Base-by-base conservation (phyloP, 768 basidiomycete species). In the Tremella fuciformis region DNA sequence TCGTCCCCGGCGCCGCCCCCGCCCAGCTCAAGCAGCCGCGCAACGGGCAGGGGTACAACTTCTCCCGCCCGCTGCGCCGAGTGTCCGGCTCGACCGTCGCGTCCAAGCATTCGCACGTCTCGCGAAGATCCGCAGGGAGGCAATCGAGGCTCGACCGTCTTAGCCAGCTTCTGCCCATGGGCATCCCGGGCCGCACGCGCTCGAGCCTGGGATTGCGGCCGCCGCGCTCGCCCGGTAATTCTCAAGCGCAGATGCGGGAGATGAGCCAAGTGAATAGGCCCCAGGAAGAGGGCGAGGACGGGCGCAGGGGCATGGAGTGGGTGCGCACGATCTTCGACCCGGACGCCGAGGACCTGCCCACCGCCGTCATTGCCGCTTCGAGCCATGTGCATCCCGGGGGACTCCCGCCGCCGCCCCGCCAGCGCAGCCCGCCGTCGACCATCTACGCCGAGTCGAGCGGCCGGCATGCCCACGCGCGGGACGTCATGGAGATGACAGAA, bases 321-420 rank as follows among this genome's bases (percentile, higher is more conserved):
- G 42, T 46, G n/a, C n/a, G 22, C 6, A 46, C 42, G n/a, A 46
- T 46, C n/a, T 46, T 46, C 42, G 42, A 46, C 22, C 42, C 42
- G n/a, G 42, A 46, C 22, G 42, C 42, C 22, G 42, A 46, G 22
- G 42, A 46, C 22, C 22, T 46, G 22, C 42, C 42, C 16, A 18
- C 6, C 8, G 42, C 42, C 22, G 42, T 46, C 22, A 46, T 46
- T 8, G 42, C 42, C n/a, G 42, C 42, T 46, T 18, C 42, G n/a
- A 15, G n/a, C 22, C n/a, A 46, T 46, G n/a, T 15, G n/a, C 7
- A 4, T 15, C n/a, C 22, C n/a, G 42, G 42, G 4, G 42, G 42
- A 46, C 22, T 15, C 6, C n/a, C n/a, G 22, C 42, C 42, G 4
- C 42, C 42, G 22, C 42, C 42, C 8, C n/a, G 42, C n/a, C 42